Percentiles rank a stretch among this genome's conserved stretches.
Conservation (phyloP, 75 land plant species). For the Chamaecyparis obtusa region DNA sequence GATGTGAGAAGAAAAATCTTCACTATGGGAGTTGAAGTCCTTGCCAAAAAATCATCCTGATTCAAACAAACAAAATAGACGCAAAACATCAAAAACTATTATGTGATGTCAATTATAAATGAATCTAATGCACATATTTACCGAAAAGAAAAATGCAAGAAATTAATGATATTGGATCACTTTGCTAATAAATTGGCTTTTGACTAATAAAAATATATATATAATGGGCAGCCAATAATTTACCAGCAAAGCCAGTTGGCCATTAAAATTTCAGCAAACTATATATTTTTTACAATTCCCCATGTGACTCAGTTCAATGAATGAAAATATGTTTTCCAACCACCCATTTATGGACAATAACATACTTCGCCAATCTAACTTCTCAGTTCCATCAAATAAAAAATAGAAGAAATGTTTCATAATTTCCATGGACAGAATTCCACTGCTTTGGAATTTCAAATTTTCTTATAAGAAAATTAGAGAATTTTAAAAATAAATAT, state of each 20-base stretch:
- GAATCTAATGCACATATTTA: not conserved
- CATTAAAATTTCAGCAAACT: not conserved
- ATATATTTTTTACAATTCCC: not conserved
- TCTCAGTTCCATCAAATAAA: not conserved
- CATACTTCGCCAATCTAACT: not conserved
- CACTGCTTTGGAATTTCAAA: not conserved
- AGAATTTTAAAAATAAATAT: not conserved
- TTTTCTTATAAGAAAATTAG: not conserved
- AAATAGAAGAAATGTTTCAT: not conserved
- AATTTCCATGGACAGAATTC: not conserved
- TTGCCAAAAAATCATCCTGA: slow-evolving; percentile 45
- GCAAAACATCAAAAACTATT: not conserved
- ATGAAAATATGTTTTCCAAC: not conserved
- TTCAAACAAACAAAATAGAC: not conserved
- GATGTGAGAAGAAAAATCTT: slow-evolving; percentile 18
- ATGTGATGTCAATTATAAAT: not conserved
- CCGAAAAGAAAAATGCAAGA: not conserved
- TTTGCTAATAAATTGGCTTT: not conserved
- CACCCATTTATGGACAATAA: not conserved
- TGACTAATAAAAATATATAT: not conserved
- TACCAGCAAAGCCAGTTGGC: not conserved
- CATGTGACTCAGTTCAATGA: not conserved
- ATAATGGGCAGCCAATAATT: not conserved
- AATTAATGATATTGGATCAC: not conserved
- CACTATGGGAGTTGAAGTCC: slow-evolving; percentile 40